A percentile compares a stretch with the other conserved stretches of the same genome.
Conservation (phyloP, 2,329 filamentous ascomycete species). For the Nannizziopsis barbatae region DNA sequence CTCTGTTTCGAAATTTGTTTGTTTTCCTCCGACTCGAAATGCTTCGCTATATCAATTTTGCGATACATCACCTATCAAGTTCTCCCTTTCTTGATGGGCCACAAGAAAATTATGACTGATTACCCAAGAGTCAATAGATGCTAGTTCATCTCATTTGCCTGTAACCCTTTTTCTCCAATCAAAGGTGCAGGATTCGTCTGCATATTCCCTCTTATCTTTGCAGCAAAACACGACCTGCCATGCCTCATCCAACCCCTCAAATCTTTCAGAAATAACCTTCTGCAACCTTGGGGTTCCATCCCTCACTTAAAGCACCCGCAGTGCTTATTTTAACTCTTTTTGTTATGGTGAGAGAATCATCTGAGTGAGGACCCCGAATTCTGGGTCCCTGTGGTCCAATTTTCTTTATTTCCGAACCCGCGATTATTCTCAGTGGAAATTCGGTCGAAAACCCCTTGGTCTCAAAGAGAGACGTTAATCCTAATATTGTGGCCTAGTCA, state of each 20-base stretch:
- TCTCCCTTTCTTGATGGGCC: too few relatives aligned
- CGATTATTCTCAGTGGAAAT: neutral
- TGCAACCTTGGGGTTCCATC: conserved; percentile 12
- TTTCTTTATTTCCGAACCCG: neutral
- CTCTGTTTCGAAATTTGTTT: too few relatives aligned
- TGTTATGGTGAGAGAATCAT: neutral
- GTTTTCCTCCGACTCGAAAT: too few relatives aligned
- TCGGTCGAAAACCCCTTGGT: too few relatives aligned
- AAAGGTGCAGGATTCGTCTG: conserved; percentile 8
- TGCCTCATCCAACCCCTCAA: conserved; percentile 6
- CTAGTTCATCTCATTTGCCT: conserved; percentile 5
- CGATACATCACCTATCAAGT: too few relatives aligned
- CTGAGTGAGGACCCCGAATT: conserved; percentile 1
- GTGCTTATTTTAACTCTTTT: conserved; percentile 7
- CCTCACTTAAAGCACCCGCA: conserved; percentile 1
- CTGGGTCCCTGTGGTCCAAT: neutral
- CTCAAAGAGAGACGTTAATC: too few relatives aligned
- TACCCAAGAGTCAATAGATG: neutral
- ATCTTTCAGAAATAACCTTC: conserved; percentile 3
- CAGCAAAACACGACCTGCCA: neutral
- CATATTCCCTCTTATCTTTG: conserved; percentile 3
- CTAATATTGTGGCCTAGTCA: too few relatives aligned
- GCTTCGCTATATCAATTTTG: too few relatives aligned
- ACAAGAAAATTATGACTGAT: neutral
- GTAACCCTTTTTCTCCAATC: conserved; percentile 4